Percentiles rank a stretch among this genome's conserved stretches.
Evolutionary conservation across 2,329 filamentous ascomycete genomes (phyloP).

Genomic region (Eutypella sp.): DNA sequence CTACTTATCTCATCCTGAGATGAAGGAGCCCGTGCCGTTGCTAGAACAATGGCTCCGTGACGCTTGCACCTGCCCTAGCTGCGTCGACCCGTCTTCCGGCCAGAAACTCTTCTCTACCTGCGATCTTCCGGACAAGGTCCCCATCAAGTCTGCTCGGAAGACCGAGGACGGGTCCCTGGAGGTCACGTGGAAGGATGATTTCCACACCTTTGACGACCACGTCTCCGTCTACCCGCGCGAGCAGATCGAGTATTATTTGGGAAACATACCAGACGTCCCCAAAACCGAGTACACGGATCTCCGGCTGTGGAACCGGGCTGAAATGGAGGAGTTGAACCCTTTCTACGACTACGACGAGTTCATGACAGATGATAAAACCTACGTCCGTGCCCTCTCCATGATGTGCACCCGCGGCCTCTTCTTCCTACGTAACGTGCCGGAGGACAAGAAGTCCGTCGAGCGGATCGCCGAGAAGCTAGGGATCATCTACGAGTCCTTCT

Average conservation of each 20-base stretch:
- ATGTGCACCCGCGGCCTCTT: conserved; percentile 67
- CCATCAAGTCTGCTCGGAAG: conserved; percentile 33
- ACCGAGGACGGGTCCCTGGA: conserved; percentile 41
- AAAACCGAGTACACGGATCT: background rate
- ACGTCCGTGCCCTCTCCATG: conserved; percentile 57
- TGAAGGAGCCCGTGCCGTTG: too few species aligned
- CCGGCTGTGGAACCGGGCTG: conserved; percentile 25
- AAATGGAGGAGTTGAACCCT: conserved; percentile 34
- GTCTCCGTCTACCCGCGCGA: conserved; percentile 29
- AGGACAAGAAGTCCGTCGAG: conserved; percentile 59
- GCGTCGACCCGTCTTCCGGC: conserved; percentile 50
- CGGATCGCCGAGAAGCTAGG: conserved; percentile 70
- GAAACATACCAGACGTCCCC: background rate
- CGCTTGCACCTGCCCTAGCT: too few species aligned
- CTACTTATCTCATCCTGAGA: too few species aligned
- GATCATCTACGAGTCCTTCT: conserved; percentile 79
- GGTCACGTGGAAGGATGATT: conserved; percentile 55
- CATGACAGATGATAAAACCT: conserved; percentile 52
- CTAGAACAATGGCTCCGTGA: too few species aligned
- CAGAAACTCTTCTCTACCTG: conserved; percentile 62
- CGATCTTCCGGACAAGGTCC: conserved; percentile 47
- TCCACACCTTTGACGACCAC: conserved; percentile 24
- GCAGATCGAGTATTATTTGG: conserved; percentile 14
- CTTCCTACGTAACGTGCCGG: conserved; percentile 70
- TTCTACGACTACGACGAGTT: conserved; percentile 68